phyloP scores from a whole-genome alignment of 495 filamentous ascomycete species.

The Thozetella sp. region DNA sequence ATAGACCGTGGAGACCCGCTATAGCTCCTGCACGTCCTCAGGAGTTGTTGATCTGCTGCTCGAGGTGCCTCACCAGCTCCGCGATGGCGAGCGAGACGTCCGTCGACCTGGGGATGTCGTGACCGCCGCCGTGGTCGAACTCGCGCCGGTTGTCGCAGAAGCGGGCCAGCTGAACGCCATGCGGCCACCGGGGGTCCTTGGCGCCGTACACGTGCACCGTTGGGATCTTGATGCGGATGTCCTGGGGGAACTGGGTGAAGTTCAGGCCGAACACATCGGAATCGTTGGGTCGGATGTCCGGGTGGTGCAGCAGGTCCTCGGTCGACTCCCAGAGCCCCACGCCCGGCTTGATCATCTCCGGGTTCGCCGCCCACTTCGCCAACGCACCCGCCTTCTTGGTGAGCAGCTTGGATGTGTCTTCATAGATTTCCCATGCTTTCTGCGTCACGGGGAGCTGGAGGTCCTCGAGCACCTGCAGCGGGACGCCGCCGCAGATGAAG shows the following conservation, averaged over 20 bases:
- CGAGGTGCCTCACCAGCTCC: conserved; percentile 19
- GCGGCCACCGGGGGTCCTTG: conserved; percentile 58
- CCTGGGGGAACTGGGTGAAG: conserved; percentile 39
- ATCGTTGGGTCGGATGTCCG: conserved; percentile 14
- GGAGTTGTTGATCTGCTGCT: conserved; percentile 13
- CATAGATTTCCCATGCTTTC: conserved; percentile 38
- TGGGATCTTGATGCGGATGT: conserved; percentile 52
- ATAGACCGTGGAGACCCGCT: no score
- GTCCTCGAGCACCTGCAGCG: conserved; percentile 47
- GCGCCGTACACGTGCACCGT: conserved; percentile 64
- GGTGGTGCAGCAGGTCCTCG: conserved; percentile 30
- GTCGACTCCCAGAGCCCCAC: conserved; percentile 27
- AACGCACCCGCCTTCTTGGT: conserved; percentile 25
- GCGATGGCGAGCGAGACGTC: conserved; percentile 25
- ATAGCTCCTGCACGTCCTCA: no score
- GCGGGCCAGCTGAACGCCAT: conserved; percentile 55
- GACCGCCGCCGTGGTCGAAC: conserved; percentile 57
- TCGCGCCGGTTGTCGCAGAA: conserved; percentile 52
- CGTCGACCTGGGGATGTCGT: conserved; percentile 44
- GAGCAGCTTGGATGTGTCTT: conserved; percentile 23
- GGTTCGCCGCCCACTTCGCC: conserved; percentile 25
- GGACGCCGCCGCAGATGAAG: conserved; percentile 59
- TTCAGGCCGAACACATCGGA: conserved; percentile 53
- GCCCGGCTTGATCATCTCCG: conserved; percentile 18
- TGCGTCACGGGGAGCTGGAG: conserved; percentile 51